Conservation (phyloP, 257 asterid species). For the Sherardia arvensis region DNA sequence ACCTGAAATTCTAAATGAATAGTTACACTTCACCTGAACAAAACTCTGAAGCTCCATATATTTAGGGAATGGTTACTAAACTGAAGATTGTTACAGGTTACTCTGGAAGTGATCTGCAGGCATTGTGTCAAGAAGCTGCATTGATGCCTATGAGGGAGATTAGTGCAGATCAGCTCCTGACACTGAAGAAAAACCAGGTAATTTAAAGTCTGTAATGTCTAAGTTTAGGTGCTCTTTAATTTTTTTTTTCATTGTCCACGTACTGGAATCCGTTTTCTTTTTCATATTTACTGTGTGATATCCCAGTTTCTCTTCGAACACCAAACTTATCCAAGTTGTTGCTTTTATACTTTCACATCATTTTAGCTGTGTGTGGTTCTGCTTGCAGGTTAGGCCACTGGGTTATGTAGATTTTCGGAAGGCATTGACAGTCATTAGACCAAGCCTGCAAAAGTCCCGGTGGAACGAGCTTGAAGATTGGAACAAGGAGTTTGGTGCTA, state of each 20-base stretch:
- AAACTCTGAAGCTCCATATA: background rate
- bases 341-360: background rate
- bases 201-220: background rate
- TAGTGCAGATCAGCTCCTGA: conserved; percentile 63
- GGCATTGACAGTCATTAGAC: conserved; percentile 72
- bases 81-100: conserved; percentile 40
- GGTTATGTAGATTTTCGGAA: conserved; percentile 68
- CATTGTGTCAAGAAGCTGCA: conserved; percentile 94
- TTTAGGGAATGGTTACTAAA: background rate
- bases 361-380: background rate
- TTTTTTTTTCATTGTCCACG: background rate
- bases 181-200: conserved; percentile 69
- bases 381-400: conserved; percentile 65
- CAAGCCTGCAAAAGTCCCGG: conserved; percentile 83
- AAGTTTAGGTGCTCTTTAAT: background rate
- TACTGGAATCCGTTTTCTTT: background rate
- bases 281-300: background rate
- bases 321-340: background rate
- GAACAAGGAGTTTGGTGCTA: conserved; percentile 84
- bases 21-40: background rate
- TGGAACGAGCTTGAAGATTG: conserved; percentile 91
- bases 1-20: background rate
- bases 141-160: conserved; percentile 99
- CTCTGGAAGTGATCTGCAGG: conserved; percentile 96
- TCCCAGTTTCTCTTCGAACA: background rate